Evolutionary conservation across 176 grass and related monocot genomes (phyloP).

Genomic region (Paspalum notatum): DNA sequence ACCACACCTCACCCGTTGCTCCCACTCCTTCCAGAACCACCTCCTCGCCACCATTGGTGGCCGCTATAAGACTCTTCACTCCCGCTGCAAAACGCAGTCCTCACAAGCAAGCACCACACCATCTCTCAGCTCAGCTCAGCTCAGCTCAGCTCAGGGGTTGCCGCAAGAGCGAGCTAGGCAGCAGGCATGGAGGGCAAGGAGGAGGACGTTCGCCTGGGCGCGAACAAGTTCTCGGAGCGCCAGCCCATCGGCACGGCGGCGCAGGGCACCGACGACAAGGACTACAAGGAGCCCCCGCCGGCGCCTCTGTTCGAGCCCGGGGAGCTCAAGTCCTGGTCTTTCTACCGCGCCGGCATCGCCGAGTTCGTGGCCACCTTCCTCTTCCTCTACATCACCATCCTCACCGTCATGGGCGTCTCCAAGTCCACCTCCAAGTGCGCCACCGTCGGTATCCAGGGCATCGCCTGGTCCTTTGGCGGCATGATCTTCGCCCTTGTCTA

Average conservation of each 20-base stretch:
- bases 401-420: conserved; percentile 83
- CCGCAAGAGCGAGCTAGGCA: not conserved
- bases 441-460: conserved; percentile 88
- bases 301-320: conserved; percentile 83
- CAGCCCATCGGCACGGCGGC: conserved; percentile 85
- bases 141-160: not conserved
- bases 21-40: conserved; percentile 51
- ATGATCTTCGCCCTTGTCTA: conserved; percentile 99
- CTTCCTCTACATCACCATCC: conserved; percentile 94
- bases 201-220: conserved; percentile 77
- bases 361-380: conserved; percentile 97
- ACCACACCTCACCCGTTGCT: conserved; percentile 21
- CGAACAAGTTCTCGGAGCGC: conserved; percentile 81
- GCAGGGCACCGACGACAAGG: conserved; percentile 75
- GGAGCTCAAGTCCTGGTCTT: conserved; percentile 94
- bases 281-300: conserved; percentile 85
- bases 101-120: not conserved
- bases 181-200: conserved; percentile 75
- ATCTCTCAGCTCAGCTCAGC: not conserved
- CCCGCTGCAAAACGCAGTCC: conserved; percentile 1
- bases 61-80: conserved; percentile 55
- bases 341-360: conserved; percentile 95
- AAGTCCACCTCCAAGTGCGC: conserved; percentile 61
- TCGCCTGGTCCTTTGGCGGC: conserved; percentile 93
- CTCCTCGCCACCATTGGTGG: conserved; percentile 20